A percentile compares a stretch with the other conserved stretches of the same genome.
Evolutionary conservation across 495 filamentous ascomycete genomes (phyloP).

Genomic region (Parachaetomium inaequale): DNA sequence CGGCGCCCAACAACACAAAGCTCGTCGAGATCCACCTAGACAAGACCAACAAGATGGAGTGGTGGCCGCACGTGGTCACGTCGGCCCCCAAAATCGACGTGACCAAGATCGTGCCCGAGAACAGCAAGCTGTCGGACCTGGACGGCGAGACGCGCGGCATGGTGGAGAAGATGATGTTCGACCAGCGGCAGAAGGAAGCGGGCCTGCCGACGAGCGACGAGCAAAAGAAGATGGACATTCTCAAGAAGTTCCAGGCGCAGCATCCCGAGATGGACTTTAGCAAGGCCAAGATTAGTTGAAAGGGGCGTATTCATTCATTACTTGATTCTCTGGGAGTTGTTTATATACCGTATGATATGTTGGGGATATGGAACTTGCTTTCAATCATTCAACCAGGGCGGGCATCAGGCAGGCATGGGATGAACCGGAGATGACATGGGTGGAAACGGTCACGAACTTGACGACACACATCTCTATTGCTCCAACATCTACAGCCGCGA

Average conservation of each 20-base stretch:
- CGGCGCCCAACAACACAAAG: conserved; percentile 52
- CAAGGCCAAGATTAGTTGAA: conserved; percentile 68
- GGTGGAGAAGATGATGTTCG: conserved; percentile 99
- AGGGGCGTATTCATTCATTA: too few species aligned
- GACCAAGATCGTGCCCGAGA: conserved; percentile 90
- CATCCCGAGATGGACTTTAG: conserved; percentile 79
- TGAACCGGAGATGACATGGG: background rate
- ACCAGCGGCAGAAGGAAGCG: conserved; percentile 93
- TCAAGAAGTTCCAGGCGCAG: conserved; percentile 82
- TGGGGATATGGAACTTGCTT: too few species aligned
- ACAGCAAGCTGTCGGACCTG: conserved; percentile 80
- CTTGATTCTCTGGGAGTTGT: too few species aligned
- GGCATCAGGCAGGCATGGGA: too few species aligned
- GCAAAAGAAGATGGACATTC: conserved; percentile 83
- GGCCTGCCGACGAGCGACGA: conserved; percentile 87
- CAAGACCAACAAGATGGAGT: conserved; percentile 95
- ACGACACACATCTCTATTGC: background rate
- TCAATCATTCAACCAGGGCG: too few species aligned
- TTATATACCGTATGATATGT: too few species aligned
- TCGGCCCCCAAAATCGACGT: conserved; percentile 86
- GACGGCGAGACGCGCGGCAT: conserved; percentile 94
- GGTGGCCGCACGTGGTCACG: conserved; percentile 92
- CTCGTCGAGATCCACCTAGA: conserved; percentile 87
- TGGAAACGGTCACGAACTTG: background rate
- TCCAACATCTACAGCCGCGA: background rate